These are phyloP conservation scores for Aphanomyces astaci DNA, from an alignment of 352 stramenopile genomes.

Conservation along the genomic window DNA sequence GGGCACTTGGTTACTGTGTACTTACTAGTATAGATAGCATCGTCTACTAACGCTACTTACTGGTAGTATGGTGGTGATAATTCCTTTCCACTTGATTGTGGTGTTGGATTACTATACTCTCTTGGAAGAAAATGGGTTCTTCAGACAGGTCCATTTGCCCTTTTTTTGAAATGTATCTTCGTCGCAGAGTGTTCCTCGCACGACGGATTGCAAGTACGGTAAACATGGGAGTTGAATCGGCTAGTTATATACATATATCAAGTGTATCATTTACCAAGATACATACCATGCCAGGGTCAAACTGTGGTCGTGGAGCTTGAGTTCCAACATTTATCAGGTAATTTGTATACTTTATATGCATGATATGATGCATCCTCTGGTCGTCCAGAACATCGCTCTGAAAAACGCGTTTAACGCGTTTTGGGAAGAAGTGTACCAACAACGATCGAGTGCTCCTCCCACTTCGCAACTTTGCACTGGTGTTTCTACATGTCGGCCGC, in stretches of 20 bases:
- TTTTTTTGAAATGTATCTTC: too few species aligned
- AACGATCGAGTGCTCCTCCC: neutral
- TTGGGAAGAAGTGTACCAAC: neutral
- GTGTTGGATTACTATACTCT: too few species aligned
- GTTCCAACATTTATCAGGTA: neutral
- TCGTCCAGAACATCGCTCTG: neutral
- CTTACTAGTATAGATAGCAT: too few species aligned
- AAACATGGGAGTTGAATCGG: neutral
- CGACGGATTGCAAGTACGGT: neutral
- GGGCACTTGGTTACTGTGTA: too few species aligned
- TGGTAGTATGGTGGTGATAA: too few species aligned
- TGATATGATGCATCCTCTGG: neutral
- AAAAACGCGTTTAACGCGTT: neutral
- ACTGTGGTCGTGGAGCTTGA: neutral
- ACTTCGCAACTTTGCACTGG: neutral
- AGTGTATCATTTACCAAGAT: neutral
- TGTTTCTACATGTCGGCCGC: neutral
- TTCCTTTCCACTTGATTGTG: too few species aligned
- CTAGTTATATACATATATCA: neutral
- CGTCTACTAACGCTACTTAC: too few species aligned
- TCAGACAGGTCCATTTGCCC: too few species aligned
- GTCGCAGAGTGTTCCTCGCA: neutral
- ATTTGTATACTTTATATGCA: neutral
- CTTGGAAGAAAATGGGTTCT: too few species aligned
- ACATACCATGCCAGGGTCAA: too few species aligned